A percentile compares a stretch with the other conserved stretches of the same genome.
phyloP scores from a whole-genome alignment of 202 grass and related monocot species.

The Carex sylvatica region DNA sequence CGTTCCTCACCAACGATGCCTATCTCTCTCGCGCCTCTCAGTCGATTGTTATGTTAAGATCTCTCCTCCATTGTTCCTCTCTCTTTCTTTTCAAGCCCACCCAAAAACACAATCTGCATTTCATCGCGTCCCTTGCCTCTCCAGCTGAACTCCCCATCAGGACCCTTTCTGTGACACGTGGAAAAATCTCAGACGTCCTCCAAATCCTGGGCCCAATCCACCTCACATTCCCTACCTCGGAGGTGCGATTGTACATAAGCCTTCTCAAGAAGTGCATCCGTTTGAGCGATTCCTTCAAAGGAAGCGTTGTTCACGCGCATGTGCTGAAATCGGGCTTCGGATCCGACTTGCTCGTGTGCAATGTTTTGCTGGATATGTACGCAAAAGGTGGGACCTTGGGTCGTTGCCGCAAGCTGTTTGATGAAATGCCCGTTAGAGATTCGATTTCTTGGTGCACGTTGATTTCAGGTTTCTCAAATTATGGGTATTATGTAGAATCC shows the following conservation, averaged over 20 bases:
- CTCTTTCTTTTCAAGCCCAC: constrained; percentile 34
- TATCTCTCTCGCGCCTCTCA: constrained; percentile 29
- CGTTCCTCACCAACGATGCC: constrained; percentile 15
- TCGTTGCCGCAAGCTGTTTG: constrained; percentile 47
- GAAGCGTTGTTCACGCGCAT: constrained; percentile 55
- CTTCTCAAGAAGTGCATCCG: constrained; percentile 68
- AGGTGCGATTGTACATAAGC: constrained; percentile 63
- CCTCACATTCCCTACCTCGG: constrained; percentile 50
- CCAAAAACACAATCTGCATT: constrained; percentile 25
- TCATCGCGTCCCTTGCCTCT: constrained; percentile 38
- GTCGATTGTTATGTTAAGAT: constrained; percentile 65
- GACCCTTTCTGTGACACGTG: constrained; percentile 17
- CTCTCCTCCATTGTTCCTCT: constrained; percentile 42
- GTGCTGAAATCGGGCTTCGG: constrained; percentile 57
- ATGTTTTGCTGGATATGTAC: constrained; percentile 79
- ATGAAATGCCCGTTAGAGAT: constrained; percentile 79
- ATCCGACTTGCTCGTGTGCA: constrained; percentile 54
- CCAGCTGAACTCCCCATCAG: not conserved
- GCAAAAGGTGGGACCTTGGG: constrained; percentile 48
- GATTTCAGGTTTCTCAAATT: constrained; percentile 52
- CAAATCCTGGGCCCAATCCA: constrained; percentile 71
- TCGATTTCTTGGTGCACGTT: constrained; percentile 69
- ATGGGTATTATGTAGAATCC: constrained; percentile 43
- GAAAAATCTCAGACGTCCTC: constrained; percentile 52
- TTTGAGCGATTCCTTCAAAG: constrained; percentile 34